These are phyloP conservation scores for Trichosporon asahii DNA, from an alignment of 1,284 basidiomycete species.

Conservation along the genomic window DNA sequence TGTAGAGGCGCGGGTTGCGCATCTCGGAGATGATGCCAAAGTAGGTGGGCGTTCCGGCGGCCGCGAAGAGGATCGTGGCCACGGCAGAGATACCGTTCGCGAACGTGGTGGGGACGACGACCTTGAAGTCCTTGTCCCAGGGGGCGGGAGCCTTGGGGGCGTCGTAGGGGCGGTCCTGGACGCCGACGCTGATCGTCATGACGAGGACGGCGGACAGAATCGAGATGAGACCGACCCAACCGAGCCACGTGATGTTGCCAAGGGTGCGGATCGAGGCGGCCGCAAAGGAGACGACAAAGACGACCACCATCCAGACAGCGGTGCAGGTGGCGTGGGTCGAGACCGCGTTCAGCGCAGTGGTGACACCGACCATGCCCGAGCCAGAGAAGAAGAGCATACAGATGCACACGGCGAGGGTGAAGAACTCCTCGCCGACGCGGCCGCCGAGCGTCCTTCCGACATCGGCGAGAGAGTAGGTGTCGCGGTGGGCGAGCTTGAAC, in stretches of 20 bases:
- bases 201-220: constrained; percentile 45
- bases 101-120: constrained; percentile 34
- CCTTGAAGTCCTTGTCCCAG: constrained; percentile 34
- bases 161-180: constrained; percentile 43
- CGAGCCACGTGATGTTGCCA: constrained; percentile 47
- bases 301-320: constrained; percentile 44
- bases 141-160: constrained; percentile 27
- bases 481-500: constrained; percentile 33
- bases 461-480: constrained; percentile 33
- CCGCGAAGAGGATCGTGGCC: constrained; percentile 44
- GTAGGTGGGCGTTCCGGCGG: constrained; percentile 31
- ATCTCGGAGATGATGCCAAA: constrained; percentile 35
- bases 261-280: constrained; percentile 46
- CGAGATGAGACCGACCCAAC: constrained; percentile 41
- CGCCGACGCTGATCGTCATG: constrained; percentile 48
- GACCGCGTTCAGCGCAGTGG: constrained; percentile 52
- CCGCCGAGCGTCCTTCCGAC: constrained; percentile 28
- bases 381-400: constrained; percentile 24
- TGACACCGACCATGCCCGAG: constrained; percentile 37
- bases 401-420: constrained; percentile 22
- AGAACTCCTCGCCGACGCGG: constrained; percentile 25
- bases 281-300: constrained; percentile 33
- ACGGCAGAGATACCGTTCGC: constrained; percentile 46
- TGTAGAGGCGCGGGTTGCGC: constrained; percentile 35
- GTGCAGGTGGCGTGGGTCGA: constrained; percentile 45